Base-by-base conservation (phyloP, 2,329 filamentous ascomycete genomes). In the Aspergillus novofumigatus region DNA sequence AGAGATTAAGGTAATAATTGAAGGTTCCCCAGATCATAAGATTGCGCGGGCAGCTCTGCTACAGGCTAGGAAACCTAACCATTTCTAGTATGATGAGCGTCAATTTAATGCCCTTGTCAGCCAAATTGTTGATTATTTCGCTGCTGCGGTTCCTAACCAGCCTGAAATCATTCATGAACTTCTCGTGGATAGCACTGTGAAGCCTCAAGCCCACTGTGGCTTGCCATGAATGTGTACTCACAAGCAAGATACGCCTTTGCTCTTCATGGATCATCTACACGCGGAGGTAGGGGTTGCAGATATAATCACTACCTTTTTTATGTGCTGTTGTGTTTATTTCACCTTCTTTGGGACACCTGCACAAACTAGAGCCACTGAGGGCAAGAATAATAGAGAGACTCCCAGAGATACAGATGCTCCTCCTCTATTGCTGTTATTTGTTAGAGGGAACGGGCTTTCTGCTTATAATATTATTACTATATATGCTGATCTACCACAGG, bases 321-420 rank as follows among this genome's bases (percentile, higher is more conserved):
- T 68, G 23, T 49, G 62, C 14, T 53, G 55, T 28, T 67, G 61
- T 61, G 57, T 68, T 28, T 67, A 67, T 60, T 62, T 66, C 26
- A 55, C 62, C 35, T 66, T 67, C 49, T 65, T 69, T 51, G 59
- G 61, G 48, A 58, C 61, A 25, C 54, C 50, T 62, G n/a, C n/a
- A n/a, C 49, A 58, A 56, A 3, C 35, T 11, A 14, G 35, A 41
- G 1, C 49, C 28, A 21, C 49, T 51, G 54, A 32, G 49, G 52
- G 45, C 51, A 44, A 51, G 25, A 10, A 49, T 7, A 28, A 38
- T 21, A 38, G 55, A 54, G 29, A 47, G 41, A n/a, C 42, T 51
- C 48, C 42, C 5, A 41, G 38, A 41, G 56, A 49, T 53, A 47
- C 23, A 8, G 28, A 29, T 29, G 9, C 3, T 41, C 50, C 50